Evolutionary conservation across 768 basidiomycete genomes (phyloP), one percentile per base, ranked within the genome.

Genomic region (Xanthoconium stramineum): DNA sequence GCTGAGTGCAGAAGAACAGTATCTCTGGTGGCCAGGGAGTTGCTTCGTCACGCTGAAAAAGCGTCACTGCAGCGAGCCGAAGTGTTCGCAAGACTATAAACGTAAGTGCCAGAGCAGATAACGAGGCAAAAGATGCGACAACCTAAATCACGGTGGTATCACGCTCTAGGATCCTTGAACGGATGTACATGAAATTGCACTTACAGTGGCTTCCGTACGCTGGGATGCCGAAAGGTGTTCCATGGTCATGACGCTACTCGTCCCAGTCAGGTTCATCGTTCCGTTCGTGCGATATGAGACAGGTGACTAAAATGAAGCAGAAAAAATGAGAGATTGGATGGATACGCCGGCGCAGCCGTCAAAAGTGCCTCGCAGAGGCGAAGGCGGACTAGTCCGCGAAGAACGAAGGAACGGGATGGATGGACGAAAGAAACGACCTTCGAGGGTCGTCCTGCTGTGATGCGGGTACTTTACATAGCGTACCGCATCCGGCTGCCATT

Each of bases 1-100:
- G 78, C 59, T 87, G 86, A 8, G 86, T 87, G 54, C 80, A 78
- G 69, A 90, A 88, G 69, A 89, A 88, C 56, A 82, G 72, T 40
- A 78, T 80, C 67, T 83, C 83, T 33, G 69, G 66, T 5, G 62
- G 54, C 46, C 72, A 71, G 32, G 57, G 52, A 17, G 76, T 65
- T 56, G 68, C 64, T 30, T 62, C 47, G 17, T 66, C 58, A 36
- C 53, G 63, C 33, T 59, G 65, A 55, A 75, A 61, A 56, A 69
- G 61, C 35, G 73, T 69, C 50, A 68, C 67, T 28, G 78, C 35
- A 40, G 74, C 79, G 42, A 84, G 69, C 73, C 78, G 84, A 46
- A 76, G 57, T 37, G 79, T 73, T 55, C 83, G 79, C 32, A 76
- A 52, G 52, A 72, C 73, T 48, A 87, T 78, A 14, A 78, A 79